Base-by-base conservation (phyloP, 2,329 filamentous ascomycete genomes). In the Periconia macrospinosa region DNA sequence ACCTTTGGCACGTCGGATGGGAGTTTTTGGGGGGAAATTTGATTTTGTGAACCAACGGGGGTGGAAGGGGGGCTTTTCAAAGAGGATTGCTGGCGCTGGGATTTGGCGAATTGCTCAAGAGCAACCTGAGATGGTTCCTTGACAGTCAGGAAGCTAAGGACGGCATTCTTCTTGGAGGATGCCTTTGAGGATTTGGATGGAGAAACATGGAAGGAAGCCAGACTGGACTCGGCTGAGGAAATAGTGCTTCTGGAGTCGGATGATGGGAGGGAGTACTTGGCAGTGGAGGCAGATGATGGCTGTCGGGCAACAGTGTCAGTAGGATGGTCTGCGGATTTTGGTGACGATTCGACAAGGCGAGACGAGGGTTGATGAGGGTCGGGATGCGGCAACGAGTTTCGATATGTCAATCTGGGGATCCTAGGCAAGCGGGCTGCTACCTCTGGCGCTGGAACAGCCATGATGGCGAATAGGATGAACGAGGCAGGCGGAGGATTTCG, bases 1-100 rank as follows among this genome's bases (percentile, higher is more conserved):
- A 82, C 80, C 56, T 78, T 81, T 18, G 80, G 80, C 1, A 82
- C 78, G 50, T 69, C 70, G 3, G 73, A 59, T 6, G 81, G 80
- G 37, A 83, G 71, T 57, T 78, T 81, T 54, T 78, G 73, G 6
- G 71, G 61, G 6, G 77, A 75, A 1, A 78, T 67, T 6, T 37
- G 33, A 41, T 73, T 69, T 15, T 49, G 43, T 1, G 59, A 55
- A 35, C 72, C 70, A 13, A 66, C 65, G 30, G 74, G 63, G 20
- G 47, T 70, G 18, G 60, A 44, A 35, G 46, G 3, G 47, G 54
- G 58, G 30, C 63, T 64, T 50, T 68, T 71, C 30, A 48, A 60
- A 20, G 62, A 58, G n/a, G 67, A 63, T 53, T 74, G 70, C 60
- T 73, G 78, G 57, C 69, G 75, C 63, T 76, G 75, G 57, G 73